Evolutionary conservation across 768 basidiomycete genomes (phyloP), one percentile per base, ranked within the genome.

Genomic region (Lepiota venenata): DNA sequence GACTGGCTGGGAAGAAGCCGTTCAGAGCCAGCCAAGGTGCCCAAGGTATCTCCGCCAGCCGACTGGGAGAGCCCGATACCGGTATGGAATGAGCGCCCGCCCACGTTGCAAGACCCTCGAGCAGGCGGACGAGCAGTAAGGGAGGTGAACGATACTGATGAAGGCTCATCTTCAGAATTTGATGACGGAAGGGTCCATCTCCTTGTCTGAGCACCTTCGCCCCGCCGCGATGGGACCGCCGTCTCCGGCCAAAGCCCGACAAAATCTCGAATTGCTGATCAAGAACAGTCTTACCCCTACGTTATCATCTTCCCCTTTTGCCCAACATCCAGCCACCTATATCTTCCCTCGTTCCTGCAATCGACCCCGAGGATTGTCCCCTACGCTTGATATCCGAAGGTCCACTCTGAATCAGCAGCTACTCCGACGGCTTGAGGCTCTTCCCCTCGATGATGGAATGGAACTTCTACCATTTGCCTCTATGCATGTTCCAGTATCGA

Each of bases 371-470:
- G 58, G 63, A 42, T 69, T 81, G 58, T 62, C 70, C 45, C 70
- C 59, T 18, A 57, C 56, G 41, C 71, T 72, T 35, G 74, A 77
- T 20, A 62, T 84, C 48, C 74, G 74, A 37, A 69, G 76, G 27
- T 63, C 65, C 55, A 60, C 83, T 61, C 75, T 82, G 69, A 84
- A 76, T 66, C 74, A 67, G 43, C 76, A 67, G 46, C 73, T 89
- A 32, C 71, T 82, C 32, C 64, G 65, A 11, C 79, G 73, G 50
- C 63, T 86, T 37, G 68, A 75, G 32, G 62, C 64, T 37, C 54
- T 66, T 35, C 61, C 64, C 25, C 53, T 75, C 43, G 64, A 73
- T 32, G 79, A 82, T 38, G 71, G 74, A 39, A 58, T 58, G 38
- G 71, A 74, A 32, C 77, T 87, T 36, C 65, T 71, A 21, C 64